phyloP scores from a whole-genome alignment of 2,329 filamentous ascomycete genomes.

The Venturia nashicola region DNA sequence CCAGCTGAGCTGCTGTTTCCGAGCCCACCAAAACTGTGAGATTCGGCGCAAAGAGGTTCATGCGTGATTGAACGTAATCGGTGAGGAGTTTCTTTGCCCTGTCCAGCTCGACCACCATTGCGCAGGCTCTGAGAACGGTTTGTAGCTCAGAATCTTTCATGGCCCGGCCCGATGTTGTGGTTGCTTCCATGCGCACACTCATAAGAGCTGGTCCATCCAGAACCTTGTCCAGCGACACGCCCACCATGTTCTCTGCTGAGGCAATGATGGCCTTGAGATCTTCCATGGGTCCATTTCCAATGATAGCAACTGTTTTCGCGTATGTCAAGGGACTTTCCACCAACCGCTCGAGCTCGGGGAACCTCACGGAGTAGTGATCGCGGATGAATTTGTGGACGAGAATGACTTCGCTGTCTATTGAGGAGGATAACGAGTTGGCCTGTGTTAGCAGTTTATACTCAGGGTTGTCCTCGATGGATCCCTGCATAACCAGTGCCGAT shows the following conservation, averaged over 20 bases:
- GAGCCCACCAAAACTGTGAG: conserved; percentile 83
- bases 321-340: conserved; percentile 90
- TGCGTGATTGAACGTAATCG: conserved; percentile 91
- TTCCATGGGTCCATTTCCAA: conserved; percentile 85
- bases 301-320: conserved; percentile 84
- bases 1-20: conserved; percentile 86
- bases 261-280: conserved; percentile 70
- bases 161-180: conserved; percentile 70
- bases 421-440: conserved; percentile 79
- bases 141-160: conserved; percentile 65
- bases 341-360: conserved; percentile 82
- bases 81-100: conserved; percentile 76
- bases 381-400: conserved; percentile 93
- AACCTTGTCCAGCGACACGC: conserved; percentile 63
- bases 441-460: conserved; percentile 82
- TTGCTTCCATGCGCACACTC: conserved; percentile 92
- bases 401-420: conserved; percentile 85
- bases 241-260: conserved; percentile 66
- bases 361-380: conserved; percentile 88
- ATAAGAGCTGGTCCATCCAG: conserved; percentile 84
- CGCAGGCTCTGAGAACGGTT: conserved; percentile 63
- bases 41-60: conserved; percentile 93
- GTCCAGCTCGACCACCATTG: conserved; percentile 80
- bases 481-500: conserved; percentile 53
- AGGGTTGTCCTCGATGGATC: conserved; percentile 82